Percentiles rank a stretch among this genome's conserved stretches.
Evolutionary conservation across 2,329 filamentous ascomycete species (phyloP).

Genomic region (Pseudogymnoascus pannorum): DNA sequence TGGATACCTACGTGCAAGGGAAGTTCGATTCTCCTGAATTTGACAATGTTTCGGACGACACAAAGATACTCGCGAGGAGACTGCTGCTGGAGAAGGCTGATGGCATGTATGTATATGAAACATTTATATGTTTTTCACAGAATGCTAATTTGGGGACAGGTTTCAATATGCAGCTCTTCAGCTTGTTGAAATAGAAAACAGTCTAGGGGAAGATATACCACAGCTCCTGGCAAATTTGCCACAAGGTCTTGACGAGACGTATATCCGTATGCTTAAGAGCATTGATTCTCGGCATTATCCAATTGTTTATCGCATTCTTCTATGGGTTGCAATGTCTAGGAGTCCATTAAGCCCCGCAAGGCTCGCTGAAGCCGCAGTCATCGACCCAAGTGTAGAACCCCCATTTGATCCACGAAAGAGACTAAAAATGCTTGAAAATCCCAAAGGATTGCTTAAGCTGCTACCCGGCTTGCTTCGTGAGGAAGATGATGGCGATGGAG

Average conservation of each 20-base stretch:
- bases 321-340: neutral
- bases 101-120: constrained; percentile 9
- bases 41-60: neutral
- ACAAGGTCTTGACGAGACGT: neutral
- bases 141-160: neutral
- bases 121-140: neutral
- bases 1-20: neutral
- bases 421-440: neutral
- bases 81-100: constrained; percentile 9
- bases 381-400: neutral
- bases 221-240: neutral
- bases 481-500: neutral
- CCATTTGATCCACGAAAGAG: neutral
- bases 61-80: neutral
- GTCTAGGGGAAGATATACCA: neutral
- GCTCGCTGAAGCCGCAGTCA: neutral
- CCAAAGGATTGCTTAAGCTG: neutral
- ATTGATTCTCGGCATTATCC: neutral
- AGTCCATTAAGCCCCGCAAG: neutral
- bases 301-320: neutral
- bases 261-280: neutral
- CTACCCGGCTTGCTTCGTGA: neutral
- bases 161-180: constrained; percentile 1
- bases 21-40: neutral
- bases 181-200: neutral